Base-by-base conservation (phyloP, 225 moss, liverwort and hornwort species). In the Bryoerythrophyllum caledonicum region DNA sequence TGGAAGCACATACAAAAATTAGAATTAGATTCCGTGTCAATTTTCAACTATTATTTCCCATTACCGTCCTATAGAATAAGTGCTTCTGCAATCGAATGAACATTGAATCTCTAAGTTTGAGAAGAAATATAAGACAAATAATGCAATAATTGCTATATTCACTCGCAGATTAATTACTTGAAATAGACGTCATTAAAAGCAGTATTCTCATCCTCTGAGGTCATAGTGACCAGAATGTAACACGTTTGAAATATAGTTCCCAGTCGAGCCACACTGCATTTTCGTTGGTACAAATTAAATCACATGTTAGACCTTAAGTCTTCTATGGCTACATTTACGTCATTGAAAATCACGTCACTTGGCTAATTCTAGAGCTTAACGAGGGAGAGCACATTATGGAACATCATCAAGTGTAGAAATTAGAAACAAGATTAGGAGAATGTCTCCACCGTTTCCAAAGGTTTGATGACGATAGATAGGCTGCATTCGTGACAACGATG, bases 111-210 rank as follows among this genome's bases (percentile, higher is more conserved):
- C 64, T 69, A 73, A 35, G 16, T 52, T 72, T 2, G 6, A 49
- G 49, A 40, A 44, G 7, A 57, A 60, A 41, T 8, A 21, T 44
- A 60, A 25, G 21, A 10, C 8, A 19, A 13, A 24, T 26, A 71
- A 43, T 38, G 54, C 35, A 74, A 40, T 27, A 61, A 32, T 63
- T 37, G 24, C 56, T 35, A 26, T 20, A 30, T 51, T 23, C 34
- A 34, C 17, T 55, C 17, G 35, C 26, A 35, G 60, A 65, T 79
- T 74, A 65, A 65, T 79, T 77, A 82, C 86, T 76, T 86, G 80
- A 82, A 86, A 70, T 86, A 86, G 65, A 80, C 74, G 28, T 86
- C 86, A 76, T 80, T 80, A 30, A 86, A 77, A 54, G 80, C 76
- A 73, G 51, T 12, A 26, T 71, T 82, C 48, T 80, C 80, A 32